phyloP scores from a whole-genome alignment of 768 basidiomycete genomes.

The Agrocybe chaxingu region DNA sequence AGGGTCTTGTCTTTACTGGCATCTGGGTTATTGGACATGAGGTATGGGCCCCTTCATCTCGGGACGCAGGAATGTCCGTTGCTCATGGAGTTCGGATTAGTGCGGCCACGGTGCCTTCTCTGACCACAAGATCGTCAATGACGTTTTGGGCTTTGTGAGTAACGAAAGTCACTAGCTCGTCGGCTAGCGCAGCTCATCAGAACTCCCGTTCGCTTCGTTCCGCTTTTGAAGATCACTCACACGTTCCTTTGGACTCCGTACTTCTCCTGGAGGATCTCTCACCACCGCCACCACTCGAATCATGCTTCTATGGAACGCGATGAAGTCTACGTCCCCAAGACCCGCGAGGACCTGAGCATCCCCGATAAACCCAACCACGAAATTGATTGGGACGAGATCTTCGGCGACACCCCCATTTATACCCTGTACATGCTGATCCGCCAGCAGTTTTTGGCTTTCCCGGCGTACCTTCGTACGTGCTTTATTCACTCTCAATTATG shows the following conservation, averaged over 20 bases:
- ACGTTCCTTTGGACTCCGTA: constrained; percentile 50
- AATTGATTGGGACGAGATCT: constrained; percentile 50
- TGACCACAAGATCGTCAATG: constrained; percentile 42
- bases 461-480: constrained; percentile 54
- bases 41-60: constrained; percentile 21
- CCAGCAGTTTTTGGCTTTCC: constrained; percentile 58
- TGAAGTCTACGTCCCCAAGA: constrained; percentile 61
- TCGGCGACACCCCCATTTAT: constrained; percentile 61
- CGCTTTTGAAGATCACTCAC: constrained; percentile 33
- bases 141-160: constrained; percentile 49
- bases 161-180: background rate
- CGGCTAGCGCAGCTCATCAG: background rate
- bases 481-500: constrained; percentile 1
- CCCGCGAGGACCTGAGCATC: constrained; percentile 51
- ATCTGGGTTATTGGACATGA: constrained; percentile 63
- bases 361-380: constrained; percentile 31
- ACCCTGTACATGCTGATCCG: constrained; percentile 53
- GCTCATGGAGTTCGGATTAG: constrained; percentile 21
- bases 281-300: constrained; percentile 49
- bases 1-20: constrained; percentile 56
- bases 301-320: constrained; percentile 54
- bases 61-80: background rate
- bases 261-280: constrained; percentile 54
- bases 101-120: constrained; percentile 60
- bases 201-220: background rate